Conservation (phyloP, 2,329 filamentous ascomycete genomes). For the Colletotrichum tabaci region DNA sequence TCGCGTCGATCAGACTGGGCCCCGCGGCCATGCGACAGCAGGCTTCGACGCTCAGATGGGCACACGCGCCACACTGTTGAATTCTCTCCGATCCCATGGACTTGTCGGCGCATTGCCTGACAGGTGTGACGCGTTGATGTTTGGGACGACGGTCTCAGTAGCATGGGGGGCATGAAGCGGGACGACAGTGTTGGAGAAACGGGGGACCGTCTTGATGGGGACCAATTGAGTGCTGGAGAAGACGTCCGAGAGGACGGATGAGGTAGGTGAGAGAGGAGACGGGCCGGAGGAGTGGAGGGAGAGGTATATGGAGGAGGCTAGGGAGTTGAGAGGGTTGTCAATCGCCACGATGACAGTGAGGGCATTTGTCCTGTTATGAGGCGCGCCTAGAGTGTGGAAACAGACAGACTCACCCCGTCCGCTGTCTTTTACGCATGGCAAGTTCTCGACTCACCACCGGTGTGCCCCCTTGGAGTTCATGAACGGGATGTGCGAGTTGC, state of each 20-base stretch:
- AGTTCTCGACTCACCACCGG: too few species aligned
- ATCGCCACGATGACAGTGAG: not conserved
- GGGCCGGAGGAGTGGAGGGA: not conserved
- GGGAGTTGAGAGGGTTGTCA: slow-evolving; percentile 8
- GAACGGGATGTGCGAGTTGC: too few species aligned
- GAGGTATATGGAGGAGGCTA: slow-evolving; percentile 20
- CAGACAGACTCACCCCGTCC: not conserved
- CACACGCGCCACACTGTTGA: not conserved
- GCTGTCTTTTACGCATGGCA: too few species aligned
- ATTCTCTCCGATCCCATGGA: too few species aligned
- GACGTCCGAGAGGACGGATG: not conserved
- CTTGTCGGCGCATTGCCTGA: not conserved
- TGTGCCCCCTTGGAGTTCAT: not conserved
- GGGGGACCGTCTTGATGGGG: not conserved
- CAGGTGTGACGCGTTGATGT: slow-evolving; percentile 15
- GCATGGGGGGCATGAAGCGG: not conserved
- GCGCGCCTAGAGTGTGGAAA: not conserved
- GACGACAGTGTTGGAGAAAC: not conserved
- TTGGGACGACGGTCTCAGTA: not conserved
- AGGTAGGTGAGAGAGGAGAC: not conserved
- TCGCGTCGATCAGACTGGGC: slow-evolving; percentile 31
- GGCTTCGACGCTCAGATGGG: not conserved
- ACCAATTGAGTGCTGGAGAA: not conserved
- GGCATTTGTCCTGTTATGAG: not conserved
- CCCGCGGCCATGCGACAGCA: slow-evolving; percentile 13